Percentiles rank a stretch among this genome's conserved stretches.
These are phyloP conservation scores for Aspergillus jensenii DNA, from an alignment of 2,329 filamentous ascomycete genomes.

Conservation along the genomic window DNA sequence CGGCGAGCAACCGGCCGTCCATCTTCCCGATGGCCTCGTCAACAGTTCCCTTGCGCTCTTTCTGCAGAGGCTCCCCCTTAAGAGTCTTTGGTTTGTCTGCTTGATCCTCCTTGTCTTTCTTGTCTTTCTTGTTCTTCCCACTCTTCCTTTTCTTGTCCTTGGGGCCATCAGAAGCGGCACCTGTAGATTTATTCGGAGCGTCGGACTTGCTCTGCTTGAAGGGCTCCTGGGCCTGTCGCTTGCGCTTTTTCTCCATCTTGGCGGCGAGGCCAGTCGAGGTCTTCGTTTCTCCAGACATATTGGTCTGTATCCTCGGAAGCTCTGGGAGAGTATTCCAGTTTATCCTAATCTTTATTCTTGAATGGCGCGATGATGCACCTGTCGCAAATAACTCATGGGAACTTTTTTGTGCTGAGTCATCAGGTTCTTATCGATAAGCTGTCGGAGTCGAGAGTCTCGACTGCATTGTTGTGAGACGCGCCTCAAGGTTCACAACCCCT, in stretches of 20 bases:
- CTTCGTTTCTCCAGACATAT: slow-evolving; percentile 20
- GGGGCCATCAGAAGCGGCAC: slow-evolving; percentile 24
- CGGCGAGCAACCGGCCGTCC: slow-evolving; percentile 79
- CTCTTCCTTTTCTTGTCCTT: slow-evolving; percentile 35
- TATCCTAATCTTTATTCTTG: not conserved
- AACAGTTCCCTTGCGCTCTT: slow-evolving; percentile 68
- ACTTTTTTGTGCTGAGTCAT: slow-evolving; percentile 21
- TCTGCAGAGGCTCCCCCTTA: slow-evolving; percentile 25
- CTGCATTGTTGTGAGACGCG: not conserved
- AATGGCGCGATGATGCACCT: not conserved
- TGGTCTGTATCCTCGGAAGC: not conserved
- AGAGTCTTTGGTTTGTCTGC: slow-evolving; percentile 22
- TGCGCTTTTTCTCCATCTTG: slow-evolving; percentile 42
- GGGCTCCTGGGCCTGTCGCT: slow-evolving; percentile 36
- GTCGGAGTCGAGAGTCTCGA: slow-evolving; percentile 6
- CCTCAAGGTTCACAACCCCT: not conserved
- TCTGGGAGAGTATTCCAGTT: not conserved
- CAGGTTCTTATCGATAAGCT: slow-evolving; percentile 19
- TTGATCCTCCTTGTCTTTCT: slow-evolving; percentile 25
- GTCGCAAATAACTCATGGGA: not conserved
- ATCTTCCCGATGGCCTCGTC: slow-evolving; percentile 80
- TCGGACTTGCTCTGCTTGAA: slow-evolving; percentile 27
- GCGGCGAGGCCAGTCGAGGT: slow-evolving; percentile 28
- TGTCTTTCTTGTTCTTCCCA: slow-evolving; percentile 24
- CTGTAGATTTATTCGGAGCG: slow-evolving; percentile 16